Percentiles rank a stretch among this genome's conserved stretches.
Conservation (phyloP, 2,329 filamentous ascomycete genomes). For the Colletotrichum incanum region DNA sequence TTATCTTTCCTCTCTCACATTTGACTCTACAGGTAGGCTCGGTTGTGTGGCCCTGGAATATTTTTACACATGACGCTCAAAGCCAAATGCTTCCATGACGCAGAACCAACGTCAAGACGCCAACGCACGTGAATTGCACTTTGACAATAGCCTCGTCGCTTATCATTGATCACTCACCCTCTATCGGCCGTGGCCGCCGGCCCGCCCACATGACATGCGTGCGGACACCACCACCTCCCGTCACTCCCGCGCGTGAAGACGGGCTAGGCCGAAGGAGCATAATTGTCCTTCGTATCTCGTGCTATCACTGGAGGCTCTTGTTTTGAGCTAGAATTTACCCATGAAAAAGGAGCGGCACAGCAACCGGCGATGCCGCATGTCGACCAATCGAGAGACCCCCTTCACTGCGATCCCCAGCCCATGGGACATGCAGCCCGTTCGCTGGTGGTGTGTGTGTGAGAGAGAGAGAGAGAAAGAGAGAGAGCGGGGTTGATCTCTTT, state of each 20-base stretch:
- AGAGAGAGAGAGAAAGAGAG: neutral
- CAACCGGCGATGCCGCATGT: neutral
- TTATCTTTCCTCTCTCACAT: neutral
- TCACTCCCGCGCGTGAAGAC: neutral
- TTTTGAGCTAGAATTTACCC: neutral
- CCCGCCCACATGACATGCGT: slow-evolving; percentile 10
- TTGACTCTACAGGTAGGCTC: too few species aligned
- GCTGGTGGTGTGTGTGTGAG: neutral
- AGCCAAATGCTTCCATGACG: neutral
- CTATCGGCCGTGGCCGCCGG: slow-evolving; percentile 7
- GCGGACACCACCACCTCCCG: neutral
- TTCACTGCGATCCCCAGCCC: neutral
- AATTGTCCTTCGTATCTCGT: neutral
- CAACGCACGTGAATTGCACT: neutral
- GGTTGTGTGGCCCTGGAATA: neutral
- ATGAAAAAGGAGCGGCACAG: neutral
- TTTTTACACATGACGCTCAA: neutral
- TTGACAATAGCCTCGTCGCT: neutral
- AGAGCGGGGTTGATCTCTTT: slow-evolving; percentile 23
- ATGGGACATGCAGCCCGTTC: slow-evolving; percentile 6
- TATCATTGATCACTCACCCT: neutral
- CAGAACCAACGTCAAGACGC: neutral
- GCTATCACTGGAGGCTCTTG: neutral
- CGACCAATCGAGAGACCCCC: slow-evolving; percentile 2
- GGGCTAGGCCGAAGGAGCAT: neutral